Evolutionary conservation across 2,329 filamentous ascomycete genomes (phyloP), one percentile per base, ranked within the genome.

Genomic region (Sporothrix mexicana): DNA sequence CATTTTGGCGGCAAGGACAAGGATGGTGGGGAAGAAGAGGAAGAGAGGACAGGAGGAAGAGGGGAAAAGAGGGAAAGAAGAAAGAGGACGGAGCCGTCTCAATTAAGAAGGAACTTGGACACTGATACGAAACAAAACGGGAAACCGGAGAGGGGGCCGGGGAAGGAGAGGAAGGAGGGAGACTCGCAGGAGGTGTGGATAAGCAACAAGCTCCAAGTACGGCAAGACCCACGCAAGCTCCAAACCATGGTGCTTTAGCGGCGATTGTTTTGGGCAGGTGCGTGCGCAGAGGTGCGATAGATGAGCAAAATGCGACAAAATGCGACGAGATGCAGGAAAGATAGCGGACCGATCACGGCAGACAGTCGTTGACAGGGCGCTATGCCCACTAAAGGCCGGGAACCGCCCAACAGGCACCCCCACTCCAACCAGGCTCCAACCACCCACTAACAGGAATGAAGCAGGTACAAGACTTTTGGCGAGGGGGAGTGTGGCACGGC

Each of bases 1-100:
- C 75, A 75, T 76, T 8, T 15, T 74, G 73, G 53, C 12, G 20
- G 51, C 53, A 25, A 45, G 17, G 47, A 45, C 62, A 15, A 70
- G 30, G 9, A 17, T 15, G 3, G 23, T 30, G 20, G 20, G 30
- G 7, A 59, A 59, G 25, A 13, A 36, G 8, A 59, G 23, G 3
- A n/a, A 70, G 36, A 62, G 36, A 66, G 20, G 55, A 49, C n/a
- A n/a, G n/a, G 15, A 41, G 4, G 55, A 69, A n/a, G 55, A 23
- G 1, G 43, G 25, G 41, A 15, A n/a, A 17, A 3, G 30, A 61
- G 25, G 12, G 57, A 20, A 7, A 51, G 43, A n/a, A 53, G 30
- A 70, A 47, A 62, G 36, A 67, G 23, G 55, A 49, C 15, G 49
- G n/a, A 15, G 17, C 30, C 30, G 30, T 36, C 30, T 7, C 30